phyloP scores from a whole-genome alignment of 2,329 filamentous ascomycete genomes.

The Blastomyces silverae region DNA sequence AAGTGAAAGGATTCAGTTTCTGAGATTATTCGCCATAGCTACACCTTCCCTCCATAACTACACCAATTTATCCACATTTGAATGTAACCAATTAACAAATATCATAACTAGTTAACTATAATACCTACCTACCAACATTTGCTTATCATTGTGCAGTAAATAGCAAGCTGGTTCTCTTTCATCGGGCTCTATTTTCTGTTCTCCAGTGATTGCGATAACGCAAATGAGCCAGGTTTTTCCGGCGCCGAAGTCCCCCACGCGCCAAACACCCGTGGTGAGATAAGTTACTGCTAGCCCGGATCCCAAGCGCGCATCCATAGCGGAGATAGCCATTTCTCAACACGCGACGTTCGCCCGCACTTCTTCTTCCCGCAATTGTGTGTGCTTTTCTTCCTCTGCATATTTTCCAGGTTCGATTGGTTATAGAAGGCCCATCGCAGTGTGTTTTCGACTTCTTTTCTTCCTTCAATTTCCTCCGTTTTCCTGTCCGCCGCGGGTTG shows the following conservation, averaged over 20 bases:
- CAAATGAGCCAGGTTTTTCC: conserved; percentile 6
- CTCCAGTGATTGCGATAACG: background rate
- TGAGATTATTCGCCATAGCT: background rate
- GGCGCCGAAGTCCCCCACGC: background rate
- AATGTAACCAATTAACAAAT: background rate
- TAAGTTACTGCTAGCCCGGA: too few relatives aligned
- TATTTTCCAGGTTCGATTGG: background rate
- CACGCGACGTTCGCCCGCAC: conserved; percentile 4
- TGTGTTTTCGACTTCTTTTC: background rate
- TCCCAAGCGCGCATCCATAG: background rate
- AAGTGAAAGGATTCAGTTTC: background rate
- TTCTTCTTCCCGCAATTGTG: background rate
- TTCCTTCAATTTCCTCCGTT: background rate
- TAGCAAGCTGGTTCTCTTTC: background rate
- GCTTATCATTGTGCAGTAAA: background rate
- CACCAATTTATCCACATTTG: background rate
- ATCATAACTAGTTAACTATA: background rate
- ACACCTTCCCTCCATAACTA: too few relatives aligned
- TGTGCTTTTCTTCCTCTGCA: background rate
- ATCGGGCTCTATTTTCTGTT: background rate
- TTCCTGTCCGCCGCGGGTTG: background rate
- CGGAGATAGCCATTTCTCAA: background rate
- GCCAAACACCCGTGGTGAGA: too few relatives aligned
- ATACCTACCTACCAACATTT: background rate
- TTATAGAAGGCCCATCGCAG: background rate